A percentile compares a stretch with the other conserved stretches of the same genome.
Conservation (phyloP, 2,329 filamentous ascomycete species). For the Ascomycota sp. region DNA sequence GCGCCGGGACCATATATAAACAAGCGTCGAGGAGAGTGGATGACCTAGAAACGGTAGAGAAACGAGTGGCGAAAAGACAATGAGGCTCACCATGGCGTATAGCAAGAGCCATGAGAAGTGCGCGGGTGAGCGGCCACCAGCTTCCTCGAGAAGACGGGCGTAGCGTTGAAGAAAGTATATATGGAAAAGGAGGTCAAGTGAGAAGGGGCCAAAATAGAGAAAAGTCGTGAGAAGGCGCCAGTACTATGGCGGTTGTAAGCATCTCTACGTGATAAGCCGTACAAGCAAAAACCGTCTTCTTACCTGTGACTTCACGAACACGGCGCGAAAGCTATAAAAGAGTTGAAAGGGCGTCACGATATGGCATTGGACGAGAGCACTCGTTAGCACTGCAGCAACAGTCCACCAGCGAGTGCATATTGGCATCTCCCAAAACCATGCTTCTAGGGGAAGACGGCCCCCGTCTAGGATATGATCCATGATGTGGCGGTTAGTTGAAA, state of each 20-base stretch:
- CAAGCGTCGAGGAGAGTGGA: constrained; percentile 72
- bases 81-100: constrained; percentile 59
- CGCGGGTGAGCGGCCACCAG: constrained; percentile 71
- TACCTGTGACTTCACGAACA: constrained; percentile 83
- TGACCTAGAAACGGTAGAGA: constrained; percentile 89
- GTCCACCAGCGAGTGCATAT: constrained; percentile 95
- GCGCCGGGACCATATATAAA: constrained; percentile 92
- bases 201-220: constrained; percentile 88
- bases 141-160: constrained; percentile 82
- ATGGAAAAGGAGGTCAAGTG: constrained; percentile 84
- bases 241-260: constrained; percentile 34
- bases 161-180: constrained; percentile 97
- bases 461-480: constrained; percentile 40
- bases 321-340: constrained; percentile 85
- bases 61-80: constrained; percentile 64
- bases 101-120: constrained; percentile 88
- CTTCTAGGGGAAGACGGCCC: constrained; percentile 58
- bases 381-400: constrained; percentile 69
- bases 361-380: constrained; percentile 77
- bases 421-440: constrained; percentile 98
- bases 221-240: constrained; percentile 94
- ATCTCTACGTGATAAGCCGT: too few relatives aligned
- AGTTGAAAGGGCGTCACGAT: constrained; percentile 84
- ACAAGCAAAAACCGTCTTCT: too few relatives aligned
- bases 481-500: too few relatives aligned